A percentile compares a stretch with the other conserved stretches of the same genome.
phyloP scores from a whole-genome alignment of 805 yeast genomes.

The Yarrowia keelungensis region DNA sequence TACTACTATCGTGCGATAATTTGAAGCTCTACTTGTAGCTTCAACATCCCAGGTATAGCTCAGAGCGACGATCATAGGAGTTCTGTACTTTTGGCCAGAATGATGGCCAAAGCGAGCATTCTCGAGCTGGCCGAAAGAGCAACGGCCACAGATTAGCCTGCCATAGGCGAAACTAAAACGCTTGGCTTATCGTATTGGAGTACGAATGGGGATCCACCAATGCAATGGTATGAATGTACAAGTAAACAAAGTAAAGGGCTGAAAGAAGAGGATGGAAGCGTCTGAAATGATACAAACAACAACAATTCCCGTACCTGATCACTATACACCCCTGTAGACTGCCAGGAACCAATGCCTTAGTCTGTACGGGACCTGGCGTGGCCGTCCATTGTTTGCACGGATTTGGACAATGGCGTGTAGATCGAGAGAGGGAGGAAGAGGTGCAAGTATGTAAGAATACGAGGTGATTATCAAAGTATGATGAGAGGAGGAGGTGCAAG shows the following conservation, averaged over 20 bases:
- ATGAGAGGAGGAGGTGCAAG: too few species aligned
- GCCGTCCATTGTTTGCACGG: constrained; percentile 19
- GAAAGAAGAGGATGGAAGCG: too few species aligned
- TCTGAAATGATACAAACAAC: too few species aligned
- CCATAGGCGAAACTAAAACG: not conserved
- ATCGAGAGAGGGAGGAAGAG: not conserved
- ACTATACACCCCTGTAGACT: constrained; percentile 1
- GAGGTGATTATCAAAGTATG: too few species aligned
- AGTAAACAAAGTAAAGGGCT: not conserved
- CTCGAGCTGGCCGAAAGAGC: not conserved
- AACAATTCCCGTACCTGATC: too few species aligned
- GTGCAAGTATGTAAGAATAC: too few species aligned
- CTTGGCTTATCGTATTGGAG: not conserved
- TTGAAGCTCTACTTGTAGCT: too few species aligned
- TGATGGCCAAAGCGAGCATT: too few species aligned
- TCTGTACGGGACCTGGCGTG: constrained; percentile 7
- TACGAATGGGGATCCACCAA: not conserved
- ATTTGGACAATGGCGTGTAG: constrained; percentile 23
- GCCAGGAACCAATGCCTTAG: constrained; percentile 18
- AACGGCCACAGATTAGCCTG: constrained; percentile 1
- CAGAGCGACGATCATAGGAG: not conserved
- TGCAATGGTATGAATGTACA: not conserved
- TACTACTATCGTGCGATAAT: too few species aligned
- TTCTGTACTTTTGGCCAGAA: too few species aligned
- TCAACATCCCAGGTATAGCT: not conserved